Conservation (phyloP, 2,329 filamentous ascomycete species). For the Drechslera avenae region DNA sequence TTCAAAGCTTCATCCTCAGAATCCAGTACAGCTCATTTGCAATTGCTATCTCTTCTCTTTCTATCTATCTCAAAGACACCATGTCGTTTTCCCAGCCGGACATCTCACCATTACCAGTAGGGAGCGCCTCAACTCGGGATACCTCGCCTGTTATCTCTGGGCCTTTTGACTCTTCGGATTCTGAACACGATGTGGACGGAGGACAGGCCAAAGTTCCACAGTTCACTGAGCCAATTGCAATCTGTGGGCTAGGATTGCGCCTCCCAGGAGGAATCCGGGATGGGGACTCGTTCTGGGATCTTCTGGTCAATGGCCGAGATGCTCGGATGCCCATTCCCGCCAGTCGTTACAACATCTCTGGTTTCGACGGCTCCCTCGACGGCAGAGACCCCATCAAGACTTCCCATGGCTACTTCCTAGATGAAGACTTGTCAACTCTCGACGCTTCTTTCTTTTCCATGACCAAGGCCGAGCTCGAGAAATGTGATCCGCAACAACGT, state of each 20-base stretch:
- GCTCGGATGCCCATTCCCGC: background rate
- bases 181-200: no score
- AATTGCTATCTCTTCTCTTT: no score
- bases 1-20: no score
- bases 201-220: no score
- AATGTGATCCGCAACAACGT: conserved; percentile 34
- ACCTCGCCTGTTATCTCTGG: no score
- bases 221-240: conserved; percentile 5
- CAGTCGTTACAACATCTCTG: background rate
- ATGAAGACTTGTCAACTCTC: conserved; percentile 3
- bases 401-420: background rate
- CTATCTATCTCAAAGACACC: no score
- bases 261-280: background rate
- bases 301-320: background rate
- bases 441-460: conserved; percentile 29
- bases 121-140: no score
- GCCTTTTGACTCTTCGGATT: no score
- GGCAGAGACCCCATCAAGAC: background rate
- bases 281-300: background rate
- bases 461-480: conserved; percentile 9
- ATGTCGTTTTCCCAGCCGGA: no score
- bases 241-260: background rate
- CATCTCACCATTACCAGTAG: no score
- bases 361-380: background rate
- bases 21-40: no score